Evolutionary conservation across 179 eudicot genomes (phyloP).

Genomic region (Vitellaria paradoxa): DNA sequence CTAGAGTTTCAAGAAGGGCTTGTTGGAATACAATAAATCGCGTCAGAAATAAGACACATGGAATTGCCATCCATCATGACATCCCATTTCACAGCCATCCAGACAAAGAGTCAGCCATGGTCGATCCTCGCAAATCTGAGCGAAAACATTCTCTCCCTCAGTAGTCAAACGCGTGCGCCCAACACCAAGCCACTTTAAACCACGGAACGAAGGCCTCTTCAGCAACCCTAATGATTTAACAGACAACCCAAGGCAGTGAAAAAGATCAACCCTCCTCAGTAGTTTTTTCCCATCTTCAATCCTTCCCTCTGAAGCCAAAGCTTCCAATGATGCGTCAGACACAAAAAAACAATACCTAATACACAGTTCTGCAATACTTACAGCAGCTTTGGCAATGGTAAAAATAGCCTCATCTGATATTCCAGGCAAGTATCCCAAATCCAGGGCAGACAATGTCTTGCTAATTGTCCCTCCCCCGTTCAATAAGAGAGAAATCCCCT

Average conservation of each 20-base stretch:
- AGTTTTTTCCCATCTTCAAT: slow-evolving; percentile 14
- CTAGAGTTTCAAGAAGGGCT: not conserved
- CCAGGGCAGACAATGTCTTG: slow-evolving; percentile 31
- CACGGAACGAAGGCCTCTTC: slow-evolving; percentile 34
- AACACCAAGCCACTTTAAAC: slow-evolving; percentile 46
- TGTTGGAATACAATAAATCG: not conserved
- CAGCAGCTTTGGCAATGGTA: slow-evolving; percentile 22
- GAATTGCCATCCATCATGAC: slow-evolving; percentile 50
- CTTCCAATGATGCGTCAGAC: slow-evolving; percentile 35
- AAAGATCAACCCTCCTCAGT: slow-evolving; percentile 39
- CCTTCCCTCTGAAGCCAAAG: slow-evolving; percentile 30
- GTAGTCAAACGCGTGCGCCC: slow-evolving; percentile 24
- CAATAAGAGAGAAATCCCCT: slow-evolving; percentile 33
- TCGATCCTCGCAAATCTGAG: slow-evolving; percentile 20
- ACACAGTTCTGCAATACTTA: slow-evolving; percentile 34
- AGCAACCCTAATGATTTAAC: slow-evolving; percentile 19
- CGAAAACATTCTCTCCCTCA: slow-evolving; percentile 14
- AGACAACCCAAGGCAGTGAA: slow-evolving; percentile 29
- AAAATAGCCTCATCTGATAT: slow-evolving; percentile 36
- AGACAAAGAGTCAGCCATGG: slow-evolving; percentile 41
- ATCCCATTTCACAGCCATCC: slow-evolving; percentile 50
- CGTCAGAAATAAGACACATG: slow-evolving; percentile 18
- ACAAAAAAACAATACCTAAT: slow-evolving; percentile 37
- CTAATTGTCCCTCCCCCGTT: slow-evolving; percentile 26
- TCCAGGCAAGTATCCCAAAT: slow-evolving; percentile 35